Evolutionary conservation across 345 rosid species (phyloP).

Genomic region (thale cress (Arabidopsis thaliana)): TAIR10.1 NC_003071.7:10084501-10085000

Average conservation of each 20-base stretch:
- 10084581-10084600: neutral
- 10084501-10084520: neutral
- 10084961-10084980: constrained; percentile 37
- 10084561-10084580: neutral
- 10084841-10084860: neutral
- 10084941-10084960: constrained; percentile 27
- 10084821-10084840: constrained; percentile 9
- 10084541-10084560: neutral
- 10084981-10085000: constrained; percentile 10
- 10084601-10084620: constrained; percentile 2
- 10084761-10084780: neutral
- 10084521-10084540: no score
- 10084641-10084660: constrained; percentile 24
- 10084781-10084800: neutral
- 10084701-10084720: constrained; percentile 18
- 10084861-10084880: constrained; percentile 1
- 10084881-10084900: neutral
- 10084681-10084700: constrained; percentile 13
- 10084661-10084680: neutral
- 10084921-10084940: constrained; percentile 15
- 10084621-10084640: constrained; percentile 11
- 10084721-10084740: neutral
- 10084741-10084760: neutral
- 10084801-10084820: neutral
- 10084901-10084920: constrained; percentile 24